Conservation (phyloP, 331 rosid species). For the Prunus yedoensis region DNA sequence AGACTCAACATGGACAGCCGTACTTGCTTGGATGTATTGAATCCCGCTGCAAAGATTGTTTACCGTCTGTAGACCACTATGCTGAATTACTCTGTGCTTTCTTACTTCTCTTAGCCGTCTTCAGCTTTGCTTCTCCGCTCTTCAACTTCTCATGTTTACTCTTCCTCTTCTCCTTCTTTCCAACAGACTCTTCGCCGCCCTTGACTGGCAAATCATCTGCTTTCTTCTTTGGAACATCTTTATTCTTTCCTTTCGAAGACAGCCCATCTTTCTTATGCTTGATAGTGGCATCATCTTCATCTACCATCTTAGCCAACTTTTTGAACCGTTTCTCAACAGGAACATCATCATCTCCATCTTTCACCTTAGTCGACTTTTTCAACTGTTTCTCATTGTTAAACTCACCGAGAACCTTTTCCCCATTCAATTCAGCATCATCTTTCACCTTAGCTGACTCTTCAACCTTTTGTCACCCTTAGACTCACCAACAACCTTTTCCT, state of each 20-base stretch:
- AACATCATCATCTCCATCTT: constrained; percentile 15
- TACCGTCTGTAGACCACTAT: no score
- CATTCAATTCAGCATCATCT: neutral
- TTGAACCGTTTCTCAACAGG: constrained; percentile 24
- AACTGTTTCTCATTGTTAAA: constrained; percentile 21
- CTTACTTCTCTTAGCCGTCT: constrained; percentile 24
- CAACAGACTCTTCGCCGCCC: constrained; percentile 27
- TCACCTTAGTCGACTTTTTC: constrained; percentile 25
- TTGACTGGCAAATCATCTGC: constrained; percentile 4
- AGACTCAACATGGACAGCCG: no score
- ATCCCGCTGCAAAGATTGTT: no score
- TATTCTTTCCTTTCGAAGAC: constrained; percentile 26
- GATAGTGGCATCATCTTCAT: constrained; percentile 7
- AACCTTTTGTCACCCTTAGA: constrained; percentile 4
- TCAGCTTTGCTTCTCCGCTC: constrained; percentile 32
- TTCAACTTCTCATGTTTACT: constrained; percentile 30
- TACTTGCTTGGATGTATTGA: no score
- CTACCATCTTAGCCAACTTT: constrained; percentile 27
- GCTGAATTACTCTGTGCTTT: no score
- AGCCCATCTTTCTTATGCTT: constrained; percentile 25
- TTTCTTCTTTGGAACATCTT: constrained; percentile 19
- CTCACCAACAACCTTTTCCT: constrained; percentile 35
- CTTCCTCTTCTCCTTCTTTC: constrained; percentile 37
- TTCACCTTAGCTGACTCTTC: constrained; percentile 5
- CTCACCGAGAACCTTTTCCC: constrained; percentile 31